These are phyloP conservation scores for Apiotrichum porosum DNA, from an alignment of 1,284 basidiomycete genomes.

Conservation along the genomic window DNA sequence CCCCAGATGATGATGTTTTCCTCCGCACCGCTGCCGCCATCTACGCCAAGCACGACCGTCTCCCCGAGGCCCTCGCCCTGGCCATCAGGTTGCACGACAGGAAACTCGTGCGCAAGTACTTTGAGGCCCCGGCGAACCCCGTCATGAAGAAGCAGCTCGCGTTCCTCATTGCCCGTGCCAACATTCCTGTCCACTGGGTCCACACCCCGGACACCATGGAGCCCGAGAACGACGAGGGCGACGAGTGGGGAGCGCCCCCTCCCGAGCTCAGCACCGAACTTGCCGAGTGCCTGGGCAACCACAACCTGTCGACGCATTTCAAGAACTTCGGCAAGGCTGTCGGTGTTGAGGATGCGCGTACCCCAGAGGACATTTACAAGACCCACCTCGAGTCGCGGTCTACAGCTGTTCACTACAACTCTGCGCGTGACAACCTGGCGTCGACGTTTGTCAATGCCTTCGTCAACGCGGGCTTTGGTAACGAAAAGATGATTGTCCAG, in stretches of 20 bases:
- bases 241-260: constrained; percentile 33
- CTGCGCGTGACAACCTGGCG: constrained; percentile 89
- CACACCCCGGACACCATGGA: constrained; percentile 53
- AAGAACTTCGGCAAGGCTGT: constrained; percentile 91
- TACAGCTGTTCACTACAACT: constrained; percentile 72
- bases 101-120: constrained; percentile 73
- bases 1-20: constrained; percentile 90
- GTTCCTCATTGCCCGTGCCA: constrained; percentile 85
- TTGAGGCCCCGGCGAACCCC: constrained; percentile 79
- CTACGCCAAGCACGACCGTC: constrained; percentile 81
- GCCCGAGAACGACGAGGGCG: constrained; percentile 54
- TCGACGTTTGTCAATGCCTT: constrained; percentile 99
- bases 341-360: constrained; percentile 82
- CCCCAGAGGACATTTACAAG: constrained; percentile 96
- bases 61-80: constrained; percentile 84
- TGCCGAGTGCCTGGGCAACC: constrained; percentile 76
- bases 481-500: constrained; percentile 96
- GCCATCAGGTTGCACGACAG: constrained; percentile 82
- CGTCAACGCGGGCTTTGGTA: constrained; percentile 97
- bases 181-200: constrained; percentile 87
- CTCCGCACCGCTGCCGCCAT: constrained; percentile 84
- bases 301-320: constrained; percentile 77
- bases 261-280: constrained; percentile 76
- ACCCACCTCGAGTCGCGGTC: constrained; percentile 82
- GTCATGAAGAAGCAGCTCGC: constrained; percentile 95